Evolutionary conservation across 257 asterid genomes (phyloP), one percentile per base, ranked within the genome.

Genomic region (Nicotiana tomentosiformis): DNA sequence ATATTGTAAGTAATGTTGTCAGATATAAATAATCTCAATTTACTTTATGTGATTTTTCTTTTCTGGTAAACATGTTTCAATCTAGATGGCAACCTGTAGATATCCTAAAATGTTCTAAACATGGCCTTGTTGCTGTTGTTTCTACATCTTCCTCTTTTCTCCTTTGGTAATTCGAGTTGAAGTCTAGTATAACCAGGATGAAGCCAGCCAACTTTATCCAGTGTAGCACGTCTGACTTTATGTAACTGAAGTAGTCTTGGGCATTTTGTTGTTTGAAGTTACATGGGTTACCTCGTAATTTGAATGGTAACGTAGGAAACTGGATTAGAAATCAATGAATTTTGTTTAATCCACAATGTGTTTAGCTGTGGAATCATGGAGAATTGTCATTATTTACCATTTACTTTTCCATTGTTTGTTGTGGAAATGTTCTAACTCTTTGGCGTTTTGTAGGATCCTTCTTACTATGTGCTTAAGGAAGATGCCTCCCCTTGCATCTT

Each of bases 401-500:
- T 70, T 70, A 12, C 58, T 39, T 70, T 43, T 4, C 23, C 58
- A 43, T 72, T 23, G 23, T 33, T 78, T 46, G 18, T 30, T 66
- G 37, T 57, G 85, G 51, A 62, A 82, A 72, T 18, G 7, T 64
- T 49, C 80, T 78, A 88, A 72, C 86, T 77, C 81, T 84, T 39
- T 35, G 61, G 49, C 17, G 9, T 83, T 80, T 66, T 85, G 82
- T 74, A 95, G 99, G 99, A 94, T 78, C 98, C 99, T 65, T 86
- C 89, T 14, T 93, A 91, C 82, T 95, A 88, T 86, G 88, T 94
- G 74, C 95, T 95, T 10, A 87, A 87, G 83, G 99, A 95, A 90
- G 99, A 95, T 60, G 64, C 69, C 23, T 95, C 99, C 77, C 98
- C 99, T 74, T 95, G 98, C 91, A 94, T 95, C 80, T 95, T 95